These are phyloP conservation scores for Ustilago hordei DNA, from an alignment of 1,284 basidiomycete species.

Conservation along the genomic window DNA sequence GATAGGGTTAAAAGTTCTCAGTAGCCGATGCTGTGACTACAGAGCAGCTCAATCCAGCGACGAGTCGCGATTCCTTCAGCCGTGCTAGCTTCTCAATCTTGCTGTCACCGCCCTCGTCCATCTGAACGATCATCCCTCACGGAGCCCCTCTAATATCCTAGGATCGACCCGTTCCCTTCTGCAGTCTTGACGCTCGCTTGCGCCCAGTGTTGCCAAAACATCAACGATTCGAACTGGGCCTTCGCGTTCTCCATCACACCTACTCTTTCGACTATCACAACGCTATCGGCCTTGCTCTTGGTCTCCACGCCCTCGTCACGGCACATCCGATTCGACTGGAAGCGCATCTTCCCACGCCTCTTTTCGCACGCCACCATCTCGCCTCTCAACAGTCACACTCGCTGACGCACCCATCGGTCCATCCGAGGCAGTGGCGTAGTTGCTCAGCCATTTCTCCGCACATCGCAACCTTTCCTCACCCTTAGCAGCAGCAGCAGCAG, in stretches of 20 bases:
- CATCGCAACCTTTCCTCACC: neutral
- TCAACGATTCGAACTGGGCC: neutral
- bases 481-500: neutral
- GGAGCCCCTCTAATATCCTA: neutral
- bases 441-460: neutral
- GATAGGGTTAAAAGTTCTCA: neutral
- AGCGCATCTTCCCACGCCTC: neutral
- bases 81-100: neutral
- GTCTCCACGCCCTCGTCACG: neutral
- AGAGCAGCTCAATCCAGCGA: neutral
- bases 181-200: neutral
- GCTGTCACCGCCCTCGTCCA: neutral
- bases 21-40: conserved; percentile 4
- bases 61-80: neutral
- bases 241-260: neutral
- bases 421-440: conserved; percentile 2
- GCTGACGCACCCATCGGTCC: neutral
- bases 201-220: neutral
- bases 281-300: neutral
- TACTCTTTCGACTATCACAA: neutral
- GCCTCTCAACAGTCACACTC: neutral
- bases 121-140: neutral
- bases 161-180: neutral
- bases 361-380: neutral
- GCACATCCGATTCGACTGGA: neutral